These are phyloP conservation scores for Polysphondylium violaceum DNA, from an alignment of 78 protist species.

Conservation along the genomic window DNA sequence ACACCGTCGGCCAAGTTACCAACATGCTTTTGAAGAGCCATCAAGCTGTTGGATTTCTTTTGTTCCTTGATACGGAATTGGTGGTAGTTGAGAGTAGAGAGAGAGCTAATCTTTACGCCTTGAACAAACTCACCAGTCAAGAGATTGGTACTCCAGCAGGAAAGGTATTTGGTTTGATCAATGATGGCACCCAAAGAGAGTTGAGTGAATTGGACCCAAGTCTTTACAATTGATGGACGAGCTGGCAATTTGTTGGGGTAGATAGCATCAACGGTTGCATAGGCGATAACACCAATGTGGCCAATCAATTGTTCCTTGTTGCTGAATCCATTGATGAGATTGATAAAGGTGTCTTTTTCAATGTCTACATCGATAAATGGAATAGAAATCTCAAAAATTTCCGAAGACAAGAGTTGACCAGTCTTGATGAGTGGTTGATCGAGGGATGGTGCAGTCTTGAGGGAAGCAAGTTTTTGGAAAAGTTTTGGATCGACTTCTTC, in stretches of 20 bases:
- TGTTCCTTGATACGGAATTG: constrained; percentile 29
- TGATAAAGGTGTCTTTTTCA: constrained; percentile 33
- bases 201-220: constrained; percentile 63
- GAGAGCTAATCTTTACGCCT: constrained; percentile 31
- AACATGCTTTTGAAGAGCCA: constrained; percentile 29
- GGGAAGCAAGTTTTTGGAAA: neutral
- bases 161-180: constrained; percentile 33
- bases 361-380: constrained; percentile 6
- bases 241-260: constrained; percentile 38
- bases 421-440: constrained; percentile 30
- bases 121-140: constrained; percentile 1
- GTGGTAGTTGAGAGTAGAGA: constrained; percentile 36
- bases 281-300: constrained; percentile 54
- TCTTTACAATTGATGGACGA: neutral
- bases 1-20: constrained; percentile 64
- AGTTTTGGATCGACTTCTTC: constrained; percentile 7
- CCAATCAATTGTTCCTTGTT: constrained; percentile 25
- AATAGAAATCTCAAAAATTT: constrained; percentile 19
- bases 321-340: constrained; percentile 21
- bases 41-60: constrained; percentile 25
- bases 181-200: constrained; percentile 38
- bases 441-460: constrained; percentile 5
- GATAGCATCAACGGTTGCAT: constrained; percentile 45
- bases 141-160: constrained; percentile 13
- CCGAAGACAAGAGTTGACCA: constrained; percentile 37